These are phyloP conservation scores for Parathielavia appendiculata DNA, from an alignment of 495 filamentous ascomycete species.

Conservation along the genomic window DNA sequence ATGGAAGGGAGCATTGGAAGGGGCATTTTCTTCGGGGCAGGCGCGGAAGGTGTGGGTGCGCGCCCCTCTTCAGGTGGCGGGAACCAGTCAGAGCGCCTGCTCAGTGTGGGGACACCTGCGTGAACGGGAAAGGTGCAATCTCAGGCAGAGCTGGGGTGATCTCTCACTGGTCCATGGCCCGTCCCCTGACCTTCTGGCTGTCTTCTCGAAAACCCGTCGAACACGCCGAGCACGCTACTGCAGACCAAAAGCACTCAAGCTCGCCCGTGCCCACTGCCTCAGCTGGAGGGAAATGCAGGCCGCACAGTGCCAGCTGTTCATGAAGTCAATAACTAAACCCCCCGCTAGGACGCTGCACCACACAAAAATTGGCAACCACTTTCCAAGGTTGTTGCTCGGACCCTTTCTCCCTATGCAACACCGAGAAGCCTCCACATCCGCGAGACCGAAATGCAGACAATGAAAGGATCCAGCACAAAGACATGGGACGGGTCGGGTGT, in stretches of 20 bases:
- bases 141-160: conserved; percentile 21
- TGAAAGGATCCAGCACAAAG: too few relatives aligned
- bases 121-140: conserved; percentile 30
- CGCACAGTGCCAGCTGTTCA: neutral
- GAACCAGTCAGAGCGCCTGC: conserved; percentile 19
- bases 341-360: neutral
- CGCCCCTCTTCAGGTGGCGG: conserved; percentile 12
- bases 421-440: too few relatives aligned
- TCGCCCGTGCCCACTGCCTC: conserved; percentile 13
- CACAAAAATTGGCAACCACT: too few relatives aligned
- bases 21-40: conserved; percentile 12
- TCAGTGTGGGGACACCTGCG: conserved; percentile 20
- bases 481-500: too few relatives aligned
- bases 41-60: conserved; percentile 22
- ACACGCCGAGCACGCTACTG: conserved; percentile 33
- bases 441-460: too few relatives aligned
- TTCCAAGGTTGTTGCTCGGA: neutral
- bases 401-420: too few relatives aligned
- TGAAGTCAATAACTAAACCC: neutral
- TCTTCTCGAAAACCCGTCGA: conserved; percentile 38
- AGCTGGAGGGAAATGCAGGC: neutral
- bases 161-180: conserved; percentile 15
- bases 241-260: conserved; percentile 14
- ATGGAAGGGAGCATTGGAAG: conserved; percentile 19
- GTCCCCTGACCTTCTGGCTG: conserved; percentile 29